Evolutionary conservation across 140 eudicot genomes (phyloP).

Genomic region (Erigeron philadelphicus): DNA sequence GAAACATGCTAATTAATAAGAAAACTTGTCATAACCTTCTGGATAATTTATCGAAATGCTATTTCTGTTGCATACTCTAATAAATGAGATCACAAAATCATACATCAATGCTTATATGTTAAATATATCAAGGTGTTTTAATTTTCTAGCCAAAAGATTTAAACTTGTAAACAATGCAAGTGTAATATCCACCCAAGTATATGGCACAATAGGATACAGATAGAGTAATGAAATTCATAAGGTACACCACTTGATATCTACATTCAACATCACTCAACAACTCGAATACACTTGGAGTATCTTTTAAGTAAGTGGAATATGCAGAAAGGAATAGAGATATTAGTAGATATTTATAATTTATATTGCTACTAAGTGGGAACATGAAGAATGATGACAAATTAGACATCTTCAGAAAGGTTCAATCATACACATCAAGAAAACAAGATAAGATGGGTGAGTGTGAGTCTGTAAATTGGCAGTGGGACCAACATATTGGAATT

Average conservation of each 20-base stretch:
- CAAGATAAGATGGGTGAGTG: conserved; percentile 8
- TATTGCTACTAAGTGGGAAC: conserved; percentile 17
- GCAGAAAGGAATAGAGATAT: conserved; percentile 12
- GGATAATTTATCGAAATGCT: not conserved
- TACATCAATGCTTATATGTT: not conserved
- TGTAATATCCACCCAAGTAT: no score
- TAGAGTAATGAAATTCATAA: no score
- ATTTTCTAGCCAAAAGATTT: conserved; percentile 7
- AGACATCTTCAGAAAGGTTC: conserved; percentile 12
- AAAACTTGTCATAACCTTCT: not conserved
- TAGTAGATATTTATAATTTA: conserved; percentile 1
- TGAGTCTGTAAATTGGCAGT: conserved; percentile 8
- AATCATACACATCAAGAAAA: conserved; percentile 11
- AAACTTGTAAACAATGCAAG: not conserved
- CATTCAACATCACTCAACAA: not conserved
- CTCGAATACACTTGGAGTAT: not conserved
- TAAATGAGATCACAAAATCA: not conserved
- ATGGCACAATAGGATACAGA: no score
- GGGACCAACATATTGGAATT: conserved; percentile 13
- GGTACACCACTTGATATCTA: not conserved
- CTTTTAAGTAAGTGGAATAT: conserved; percentile 19
- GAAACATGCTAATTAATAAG: not conserved
- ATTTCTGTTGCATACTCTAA: not conserved
- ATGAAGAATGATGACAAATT: conserved; percentile 6
- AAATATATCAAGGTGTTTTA: not conserved